Evolutionary conservation across 306 rosid genomes (phyloP), one percentile per base, ranked within the genome.

Genomic region (Hippophae rhamnoides): DNA sequence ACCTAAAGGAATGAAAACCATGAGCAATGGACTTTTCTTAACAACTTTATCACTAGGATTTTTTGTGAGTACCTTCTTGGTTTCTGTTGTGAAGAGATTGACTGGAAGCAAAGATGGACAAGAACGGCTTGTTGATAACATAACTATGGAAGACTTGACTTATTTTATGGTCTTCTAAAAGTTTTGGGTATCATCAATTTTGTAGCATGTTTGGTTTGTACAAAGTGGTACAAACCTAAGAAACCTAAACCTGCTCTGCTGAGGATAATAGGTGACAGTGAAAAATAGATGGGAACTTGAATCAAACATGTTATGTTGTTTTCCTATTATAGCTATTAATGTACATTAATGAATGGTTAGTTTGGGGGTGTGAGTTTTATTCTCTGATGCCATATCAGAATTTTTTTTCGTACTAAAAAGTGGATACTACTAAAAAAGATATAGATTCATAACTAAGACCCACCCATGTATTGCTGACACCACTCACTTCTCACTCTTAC

Each of bases 21-120:
- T 90, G 96, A 90, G 98, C 83, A 90, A 96, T 0, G 98, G 95
- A 8, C 87, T 90, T 55, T 90, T 90, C 64, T 89, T 90, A 11
- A 83, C 95, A 10, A 90, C 96, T 7, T 9, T 90, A 12, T 81
- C 98, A 9, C 84, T 90, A 0, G 98, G 98, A 26, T 87, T 87
- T 80, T 90, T 90, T 27, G 52, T 87, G 9, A 90, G 98, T 57
- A 90, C 96, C 74, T 76, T 87, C 72, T 74, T 87, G 44, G 98
- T 90, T 9, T 74, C 89, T 0, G 61, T 83, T 3, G 87, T 87
- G 65, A 83, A 73, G 76, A 73, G 62, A 60, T 74, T 83, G 7
- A 85, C 92, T 0, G 86, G 80, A 8, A 58, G 67, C 31, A 65
- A 41, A 43, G 78, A 66, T 44, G 80, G 89, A n/a, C 71, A 81